phyloP scores from a whole-genome alignment of 495 filamentous ascomycete genomes.

The Apodospora peruviana region DNA sequence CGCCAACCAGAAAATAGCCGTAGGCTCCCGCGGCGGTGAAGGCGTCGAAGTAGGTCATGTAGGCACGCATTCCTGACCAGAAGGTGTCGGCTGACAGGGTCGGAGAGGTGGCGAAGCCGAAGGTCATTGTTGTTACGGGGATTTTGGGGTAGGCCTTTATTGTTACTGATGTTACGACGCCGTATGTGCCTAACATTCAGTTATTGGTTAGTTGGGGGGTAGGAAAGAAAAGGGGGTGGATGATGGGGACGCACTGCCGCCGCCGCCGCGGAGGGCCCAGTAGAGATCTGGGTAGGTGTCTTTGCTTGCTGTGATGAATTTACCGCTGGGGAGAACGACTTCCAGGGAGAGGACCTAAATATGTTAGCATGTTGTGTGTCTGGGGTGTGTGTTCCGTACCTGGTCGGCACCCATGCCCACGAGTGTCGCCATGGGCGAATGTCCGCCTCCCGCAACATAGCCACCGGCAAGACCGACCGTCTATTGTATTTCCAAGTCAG shows the following conservation, averaged over 20 bases:
- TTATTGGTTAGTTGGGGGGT: neutral
- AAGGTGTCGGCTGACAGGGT: slow-evolving; percentile 39
- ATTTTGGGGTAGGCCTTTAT: slow-evolving; percentile 39
- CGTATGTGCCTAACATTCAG: slow-evolving; percentile 41
- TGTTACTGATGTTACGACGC: slow-evolving; percentile 48
- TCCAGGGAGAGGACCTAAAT: slow-evolving; percentile 42
- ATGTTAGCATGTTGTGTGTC: slow-evolving; percentile 5
- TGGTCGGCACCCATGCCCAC: slow-evolving; percentile 51
- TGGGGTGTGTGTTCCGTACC: neutral
- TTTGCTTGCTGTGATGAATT: slow-evolving; percentile 46
- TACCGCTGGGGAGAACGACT: slow-evolving; percentile 53
- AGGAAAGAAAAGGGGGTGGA: neutral
- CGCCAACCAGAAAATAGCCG: slow-evolving; percentile 41
- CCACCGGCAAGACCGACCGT: slow-evolving; percentile 51
- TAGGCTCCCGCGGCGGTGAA: slow-evolving; percentile 52
- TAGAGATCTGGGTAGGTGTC: slow-evolving; percentile 51
- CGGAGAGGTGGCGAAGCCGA: slow-evolving; percentile 20
- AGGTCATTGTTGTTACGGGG: slow-evolving; percentile 35
- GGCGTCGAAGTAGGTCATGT: slow-evolving; percentile 37
- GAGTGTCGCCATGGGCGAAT: slow-evolving; percentile 35
- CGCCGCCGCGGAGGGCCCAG: slow-evolving; percentile 61
- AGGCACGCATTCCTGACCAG: slow-evolving; percentile 44
- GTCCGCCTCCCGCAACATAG: slow-evolving; percentile 49
- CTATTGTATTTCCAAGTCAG: slow-evolving; percentile 2
- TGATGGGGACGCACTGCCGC: slow-evolving; percentile 30